Evolutionary conservation across 805 yeast genomes (phyloP).

Genomic region (Metschnikowia kunwiensis): DNA sequence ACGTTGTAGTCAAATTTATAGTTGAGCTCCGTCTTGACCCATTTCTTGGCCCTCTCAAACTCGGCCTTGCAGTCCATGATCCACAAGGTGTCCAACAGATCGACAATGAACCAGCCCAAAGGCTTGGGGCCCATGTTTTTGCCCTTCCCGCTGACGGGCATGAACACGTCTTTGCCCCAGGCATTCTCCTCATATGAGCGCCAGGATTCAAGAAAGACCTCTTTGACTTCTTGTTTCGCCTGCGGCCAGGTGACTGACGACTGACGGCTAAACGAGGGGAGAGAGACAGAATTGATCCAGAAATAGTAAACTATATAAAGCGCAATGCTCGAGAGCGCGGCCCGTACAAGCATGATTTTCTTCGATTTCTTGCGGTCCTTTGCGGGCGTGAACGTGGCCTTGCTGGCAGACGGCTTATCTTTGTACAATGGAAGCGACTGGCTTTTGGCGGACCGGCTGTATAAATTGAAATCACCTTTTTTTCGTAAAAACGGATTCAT

Average conservation of each 20-base stretch:
- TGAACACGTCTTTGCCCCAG: constrained; percentile 81
- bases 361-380: constrained; percentile 7
- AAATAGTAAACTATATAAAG: constrained; percentile 15
- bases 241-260: constrained; percentile 37
- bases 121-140: constrained; percentile 78
- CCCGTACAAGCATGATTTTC: constrained; percentile 16
- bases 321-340: constrained; percentile 12
- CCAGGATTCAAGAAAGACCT: constrained; percentile 78
- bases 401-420: constrained; percentile 16
- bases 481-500: constrained; percentile 16
- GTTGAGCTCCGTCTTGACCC: constrained; percentile 69
- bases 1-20: constrained; percentile 74
- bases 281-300: constrained; percentile 1
- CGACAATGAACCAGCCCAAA: constrained; percentile 91
- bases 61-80: constrained; percentile 71
- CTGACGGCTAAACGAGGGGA: constrained; percentile 2
- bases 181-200: constrained; percentile 67
- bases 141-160: constrained; percentile 61
- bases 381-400: constrained; percentile 11
- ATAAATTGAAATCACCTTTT: constrained; percentile 10
- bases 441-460: constrained; percentile 11
- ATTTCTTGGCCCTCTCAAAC: constrained; percentile 58
- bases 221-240: constrained; percentile 56
- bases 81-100: constrained; percentile 77
- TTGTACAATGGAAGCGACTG: constrained; percentile 19